Evolutionary conservation across 179 eudicot species (phyloP).

Genomic region (Camellia oleifera): DNA sequence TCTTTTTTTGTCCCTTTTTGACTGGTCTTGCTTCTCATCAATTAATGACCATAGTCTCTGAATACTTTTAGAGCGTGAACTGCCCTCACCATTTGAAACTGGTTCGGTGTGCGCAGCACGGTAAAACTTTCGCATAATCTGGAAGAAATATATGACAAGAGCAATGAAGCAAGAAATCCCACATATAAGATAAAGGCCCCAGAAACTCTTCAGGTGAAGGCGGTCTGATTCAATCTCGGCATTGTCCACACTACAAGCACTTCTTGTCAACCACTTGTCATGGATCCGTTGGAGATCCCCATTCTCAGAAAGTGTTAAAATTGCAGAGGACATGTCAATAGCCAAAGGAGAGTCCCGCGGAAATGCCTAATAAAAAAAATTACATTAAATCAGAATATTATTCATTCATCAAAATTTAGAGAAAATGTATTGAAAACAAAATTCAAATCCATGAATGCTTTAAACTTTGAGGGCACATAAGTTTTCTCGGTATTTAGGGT

Average conservation of each 20-base stretch:
- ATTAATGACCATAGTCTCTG: constrained; percentile 60
- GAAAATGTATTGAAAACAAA: neutral
- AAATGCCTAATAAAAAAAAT: constrained; percentile 57
- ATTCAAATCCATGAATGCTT: neutral
- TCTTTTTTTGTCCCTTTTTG: constrained; percentile 43
- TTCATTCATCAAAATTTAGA: neutral
- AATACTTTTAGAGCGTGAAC: constrained; percentile 42
- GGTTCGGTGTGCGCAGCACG: constrained; percentile 23
- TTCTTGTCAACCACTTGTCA: constrained; percentile 80
- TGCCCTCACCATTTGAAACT: constrained; percentile 27
- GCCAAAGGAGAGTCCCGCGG: constrained; percentile 88
- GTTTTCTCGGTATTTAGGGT: too few relatives aligned
- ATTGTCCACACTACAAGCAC: constrained; percentile 64
- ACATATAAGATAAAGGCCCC: constrained; percentile 76
- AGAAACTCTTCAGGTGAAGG: constrained; percentile 72
- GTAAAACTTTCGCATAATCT: constrained; percentile 34
- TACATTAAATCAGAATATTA: constrained; percentile 21
- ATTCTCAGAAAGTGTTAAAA: constrained; percentile 65
- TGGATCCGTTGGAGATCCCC: constrained; percentile 93
- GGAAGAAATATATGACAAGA: constrained; percentile 43
- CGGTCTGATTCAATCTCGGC: constrained; percentile 56
- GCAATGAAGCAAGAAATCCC: constrained; percentile 65
- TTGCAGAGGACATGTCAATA: constrained; percentile 88
- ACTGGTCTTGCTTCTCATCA: constrained; percentile 65
- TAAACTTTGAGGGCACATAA: neutral